Evolutionary conservation across 805 yeast species (phyloP), one percentile per base, ranked within the genome.

Genomic region (Nakazawaea peltata): DNA sequence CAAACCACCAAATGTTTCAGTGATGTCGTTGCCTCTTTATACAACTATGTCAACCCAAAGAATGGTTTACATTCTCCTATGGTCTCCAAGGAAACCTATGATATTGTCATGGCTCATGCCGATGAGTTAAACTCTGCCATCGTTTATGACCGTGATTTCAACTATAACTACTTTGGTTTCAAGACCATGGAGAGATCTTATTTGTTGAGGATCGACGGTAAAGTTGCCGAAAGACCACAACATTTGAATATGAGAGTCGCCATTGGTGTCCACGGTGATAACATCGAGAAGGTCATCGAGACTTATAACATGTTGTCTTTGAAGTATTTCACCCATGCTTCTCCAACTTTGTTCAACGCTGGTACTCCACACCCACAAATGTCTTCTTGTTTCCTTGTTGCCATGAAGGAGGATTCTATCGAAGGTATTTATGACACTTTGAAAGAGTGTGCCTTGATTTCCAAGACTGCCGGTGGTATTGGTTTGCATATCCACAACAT

Each of bases 381-480:
- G 67, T 84, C 97, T 12, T 88, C 96, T 11, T 90, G 97, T 62
- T 90, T 88, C 67, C 64, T 90, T 33, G 69, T 90, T 29, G 90
- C 90, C 22, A 86, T 85, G 88, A 77, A 81, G 51, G 95, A 83
- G 31, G 98, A 90, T 59, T 88, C 97, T 4, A 86, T 90, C 41
- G 96, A 90, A 44, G 97, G 97, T 25, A 90, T 90, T 34, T 90
- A 84, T 53, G 84, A 83, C 42, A 86, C 97, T 11, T 69, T 90
- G 36, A 82, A 88, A 59, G 78, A 81, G 43, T 71, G 92, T 48
- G 97, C 98, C 10, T 63, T 86, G 50, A 88, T 90, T 33, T 86
- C 95, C 34, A 90, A 90, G 62, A 74, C 92, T 23, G 90, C 97
- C 9, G 98, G 98, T 43, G 98, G 98, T 40, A 77, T 90, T 43